Evolutionary conservation across 2,329 filamentous ascomycete genomes (phyloP).

Genomic region (Pestalotiopsis sp.): DNA sequence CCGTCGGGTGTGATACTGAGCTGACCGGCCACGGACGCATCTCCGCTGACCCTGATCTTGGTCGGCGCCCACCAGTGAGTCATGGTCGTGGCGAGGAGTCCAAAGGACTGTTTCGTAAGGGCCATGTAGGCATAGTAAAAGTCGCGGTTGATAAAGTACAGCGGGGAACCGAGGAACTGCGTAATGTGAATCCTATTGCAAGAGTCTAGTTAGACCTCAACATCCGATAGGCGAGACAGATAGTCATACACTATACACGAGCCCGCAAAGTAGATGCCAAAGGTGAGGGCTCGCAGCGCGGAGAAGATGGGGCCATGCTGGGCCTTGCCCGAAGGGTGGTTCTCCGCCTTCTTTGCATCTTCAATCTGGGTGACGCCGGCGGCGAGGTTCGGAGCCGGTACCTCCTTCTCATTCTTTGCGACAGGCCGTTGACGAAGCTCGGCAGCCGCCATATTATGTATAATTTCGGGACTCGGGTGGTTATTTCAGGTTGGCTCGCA

Average conservation of each 20-base stretch:
- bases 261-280: constrained; percentile 54
- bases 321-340: constrained; percentile 58
- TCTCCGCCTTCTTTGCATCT: constrained; percentile 21
- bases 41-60: constrained; percentile 79
- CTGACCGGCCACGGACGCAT: constrained; percentile 77
- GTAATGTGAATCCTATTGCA: constrained; percentile 63
- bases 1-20: constrained; percentile 72
- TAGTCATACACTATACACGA: constrained; percentile 51
- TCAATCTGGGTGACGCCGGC: constrained; percentile 20
- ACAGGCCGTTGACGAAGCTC: constrained; percentile 38
- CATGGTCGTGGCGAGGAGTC: constrained; percentile 75
- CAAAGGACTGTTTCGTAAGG: constrained; percentile 83
- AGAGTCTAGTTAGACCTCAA: background rate
- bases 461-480: background rate
- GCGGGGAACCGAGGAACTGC: constrained; percentile 74
- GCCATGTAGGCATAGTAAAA: constrained; percentile 87
- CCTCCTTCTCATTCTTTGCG: constrained; percentile 16
- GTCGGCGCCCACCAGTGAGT: constrained; percentile 90
- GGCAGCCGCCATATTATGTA: constrained; percentile 31
- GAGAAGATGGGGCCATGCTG: constrained; percentile 54
- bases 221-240: background rate
- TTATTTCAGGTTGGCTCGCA: background rate
- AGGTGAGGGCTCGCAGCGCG: constrained; percentile 52
- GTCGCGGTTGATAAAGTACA: constrained; percentile 76
- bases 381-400: constrained; percentile 32